phyloP scores from a whole-genome alignment of 2,329 filamentous ascomycete genomes.

The Tolypocladium guangdongense region DNA sequence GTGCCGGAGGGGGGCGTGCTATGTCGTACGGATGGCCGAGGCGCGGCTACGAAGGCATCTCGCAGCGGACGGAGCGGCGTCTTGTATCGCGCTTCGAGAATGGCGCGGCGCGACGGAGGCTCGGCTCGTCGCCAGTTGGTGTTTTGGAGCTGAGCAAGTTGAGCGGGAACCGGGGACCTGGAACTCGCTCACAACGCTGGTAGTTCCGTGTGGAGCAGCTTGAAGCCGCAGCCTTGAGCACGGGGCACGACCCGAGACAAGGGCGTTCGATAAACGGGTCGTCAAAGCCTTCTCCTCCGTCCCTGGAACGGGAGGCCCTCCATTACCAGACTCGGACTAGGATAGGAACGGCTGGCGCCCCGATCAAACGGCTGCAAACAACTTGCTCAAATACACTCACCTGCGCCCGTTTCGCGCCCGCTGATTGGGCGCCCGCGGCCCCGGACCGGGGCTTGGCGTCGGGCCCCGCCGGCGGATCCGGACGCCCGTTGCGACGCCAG shows the following conservation, averaged over 20 bases:
- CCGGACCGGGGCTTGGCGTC: not conserved
- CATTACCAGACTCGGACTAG: not conserved
- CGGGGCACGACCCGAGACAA: not conserved
- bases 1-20: not conserved
- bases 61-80: not conserved
- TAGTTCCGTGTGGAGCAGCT: not conserved
- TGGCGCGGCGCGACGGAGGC: not conserved
- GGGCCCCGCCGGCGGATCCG: too few species aligned
- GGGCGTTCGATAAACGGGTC: not conserved
- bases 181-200: not conserved
- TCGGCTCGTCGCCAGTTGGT: not conserved
- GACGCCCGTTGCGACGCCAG: too few species aligned
- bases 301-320: not conserved
- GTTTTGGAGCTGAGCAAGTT: not conserved
- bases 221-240: not conserved
- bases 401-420: not conserved
- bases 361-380: slow-evolving; percentile 1
- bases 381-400: slow-evolving; percentile 30
- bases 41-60: not conserved
- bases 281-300: not conserved
- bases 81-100: not conserved
- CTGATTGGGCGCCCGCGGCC: slow-evolving; percentile 6
- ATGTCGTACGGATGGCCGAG: not conserved
- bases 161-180: too few species aligned
- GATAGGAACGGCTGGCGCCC: not conserved